Evolutionary conservation across 2,329 filamentous ascomycete species (phyloP).

Genomic region (Pseudogymnoascus verrucosus): DNA sequence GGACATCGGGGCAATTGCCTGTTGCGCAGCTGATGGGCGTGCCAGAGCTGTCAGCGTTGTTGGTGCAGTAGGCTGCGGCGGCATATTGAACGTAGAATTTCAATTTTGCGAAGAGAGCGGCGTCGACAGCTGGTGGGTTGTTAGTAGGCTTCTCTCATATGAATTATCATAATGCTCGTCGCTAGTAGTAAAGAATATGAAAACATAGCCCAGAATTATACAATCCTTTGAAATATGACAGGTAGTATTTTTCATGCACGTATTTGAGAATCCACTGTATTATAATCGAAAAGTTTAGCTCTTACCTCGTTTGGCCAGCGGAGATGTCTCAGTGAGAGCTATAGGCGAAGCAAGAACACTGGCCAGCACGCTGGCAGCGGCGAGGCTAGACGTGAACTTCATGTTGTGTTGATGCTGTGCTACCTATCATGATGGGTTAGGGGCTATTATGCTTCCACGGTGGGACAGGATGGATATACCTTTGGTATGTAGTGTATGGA

Average conservation of each 20-base stretch:
- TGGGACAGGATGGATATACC: background rate
- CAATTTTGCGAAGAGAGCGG: conserved; percentile 15
- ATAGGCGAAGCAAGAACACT: background rate
- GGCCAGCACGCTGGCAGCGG: background rate
- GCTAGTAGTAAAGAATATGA: background rate
- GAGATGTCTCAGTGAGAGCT: background rate
- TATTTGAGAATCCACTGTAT: background rate
- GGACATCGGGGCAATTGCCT: conserved; percentile 18
- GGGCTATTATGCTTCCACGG: background rate
- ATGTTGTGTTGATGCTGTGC: background rate
- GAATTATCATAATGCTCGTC: background rate
- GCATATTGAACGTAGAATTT: conserved; percentile 20
- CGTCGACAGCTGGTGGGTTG: conserved; percentile 10
- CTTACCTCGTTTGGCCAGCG: background rate
- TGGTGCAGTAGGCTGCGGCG: conserved; percentile 20
- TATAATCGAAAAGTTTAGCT: background rate
- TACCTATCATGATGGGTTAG: background rate
- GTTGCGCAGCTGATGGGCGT: conserved; percentile 16
- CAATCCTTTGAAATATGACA: background rate
- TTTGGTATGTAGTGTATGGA: background rate
- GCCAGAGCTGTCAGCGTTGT: conserved; percentile 17
- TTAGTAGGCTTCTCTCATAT: conserved; percentile 3
- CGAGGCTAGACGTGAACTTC: background rate
- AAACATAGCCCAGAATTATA: background rate
- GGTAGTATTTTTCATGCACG: background rate